phyloP scores from a whole-genome alignment of 805 yeast species.

The Jamesozyma gamospora region DNA sequence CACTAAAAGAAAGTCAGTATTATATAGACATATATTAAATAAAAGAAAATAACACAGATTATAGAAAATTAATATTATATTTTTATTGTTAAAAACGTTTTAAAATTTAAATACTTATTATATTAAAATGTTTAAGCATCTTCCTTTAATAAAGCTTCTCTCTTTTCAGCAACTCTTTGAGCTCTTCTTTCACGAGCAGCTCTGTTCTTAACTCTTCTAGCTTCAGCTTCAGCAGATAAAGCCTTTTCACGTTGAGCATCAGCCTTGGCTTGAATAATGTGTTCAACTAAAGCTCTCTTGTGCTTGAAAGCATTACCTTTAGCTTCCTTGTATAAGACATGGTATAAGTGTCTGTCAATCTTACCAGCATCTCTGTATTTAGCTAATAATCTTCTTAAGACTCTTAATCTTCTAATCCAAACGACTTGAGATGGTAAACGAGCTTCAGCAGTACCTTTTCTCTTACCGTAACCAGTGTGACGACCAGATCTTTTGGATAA shows the following conservation, averaged over 20 bases:
- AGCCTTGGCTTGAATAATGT: slow-evolving; percentile 99
- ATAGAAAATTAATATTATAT: slow-evolving; percentile 1
- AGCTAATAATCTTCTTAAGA: slow-evolving; percentile 92
- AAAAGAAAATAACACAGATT: background rate
- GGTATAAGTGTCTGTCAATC: slow-evolving; percentile 98
- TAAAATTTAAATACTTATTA: slow-evolving; percentile 2
- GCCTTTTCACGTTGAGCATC: slow-evolving; percentile 99
- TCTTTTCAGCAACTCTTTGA: slow-evolving; percentile 93
- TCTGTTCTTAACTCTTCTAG: slow-evolving; percentile 96
- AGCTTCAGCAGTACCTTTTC: slow-evolving; percentile 99
- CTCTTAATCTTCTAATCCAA: slow-evolving; percentile 99
- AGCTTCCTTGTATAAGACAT: slow-evolving; percentile 89
- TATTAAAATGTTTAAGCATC: slow-evolving; percentile 34
- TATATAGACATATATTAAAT: background rate
- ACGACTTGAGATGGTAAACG: slow-evolving; percentile 96
- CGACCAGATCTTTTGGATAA: slow-evolving; percentile 97
- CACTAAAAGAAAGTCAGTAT: background rate
- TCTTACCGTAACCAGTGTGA: slow-evolving; percentile 99
- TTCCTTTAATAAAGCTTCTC: slow-evolving; percentile 84
- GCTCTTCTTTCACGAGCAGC: slow-evolving; percentile 99
- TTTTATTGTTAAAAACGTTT: background rate
- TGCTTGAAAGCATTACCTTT: slow-evolving; percentile 99
- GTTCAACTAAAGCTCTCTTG: slow-evolving; percentile 99
- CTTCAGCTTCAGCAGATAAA: slow-evolving; percentile 97
- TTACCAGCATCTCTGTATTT: slow-evolving; percentile 99